A percentile compares a stretch with the other conserved stretches of the same genome.
These are phyloP conservation scores for Thalia dealbata DNA, from an alignment of 176 grass and related monocot genomes.

Conservation along the genomic window DNA sequence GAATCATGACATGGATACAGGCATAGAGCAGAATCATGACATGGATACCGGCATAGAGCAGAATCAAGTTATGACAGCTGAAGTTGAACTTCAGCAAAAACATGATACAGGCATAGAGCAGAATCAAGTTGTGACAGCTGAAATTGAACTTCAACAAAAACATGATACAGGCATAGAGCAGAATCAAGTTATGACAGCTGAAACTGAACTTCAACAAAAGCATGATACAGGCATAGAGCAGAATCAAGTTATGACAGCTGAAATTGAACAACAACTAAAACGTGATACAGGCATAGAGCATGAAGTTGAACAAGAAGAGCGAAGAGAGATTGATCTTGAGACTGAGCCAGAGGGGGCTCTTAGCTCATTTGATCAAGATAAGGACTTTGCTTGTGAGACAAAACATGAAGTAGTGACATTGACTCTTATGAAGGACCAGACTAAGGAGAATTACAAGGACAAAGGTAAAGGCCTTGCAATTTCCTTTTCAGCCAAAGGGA, in stretches of 20 bases:
- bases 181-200: too few species aligned
- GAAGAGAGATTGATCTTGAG: constrained; percentile 22
- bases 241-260: too few species aligned
- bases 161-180: too few species aligned
- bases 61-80: not conserved
- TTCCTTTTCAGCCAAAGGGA: constrained; percentile 28
- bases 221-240: too few species aligned
- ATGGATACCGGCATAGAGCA: not conserved
- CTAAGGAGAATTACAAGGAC: constrained; percentile 29
- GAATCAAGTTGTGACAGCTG: too few species aligned
- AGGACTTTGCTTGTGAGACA: constrained; percentile 28
- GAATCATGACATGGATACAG: not conserved
- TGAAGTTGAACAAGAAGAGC: constrained; percentile 19
- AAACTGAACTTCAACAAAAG: too few species aligned
- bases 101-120: too few species aligned
- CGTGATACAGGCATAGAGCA: not conserved
- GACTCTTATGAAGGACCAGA: constrained; percentile 34
- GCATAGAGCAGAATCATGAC: not conserved
- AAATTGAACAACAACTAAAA: not conserved
- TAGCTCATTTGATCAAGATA: constrained; percentile 4
- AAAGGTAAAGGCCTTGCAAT: constrained; percentile 63
- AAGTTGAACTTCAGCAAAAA: too few species aligned
- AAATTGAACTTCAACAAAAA: too few species aligned
- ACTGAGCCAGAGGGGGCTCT: not conserved
- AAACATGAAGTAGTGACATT: constrained; percentile 24